These are phyloP conservation scores for Apiospora aurea DNA, from an alignment of 2,329 filamentous ascomycete genomes.

Conservation along the genomic window DNA sequence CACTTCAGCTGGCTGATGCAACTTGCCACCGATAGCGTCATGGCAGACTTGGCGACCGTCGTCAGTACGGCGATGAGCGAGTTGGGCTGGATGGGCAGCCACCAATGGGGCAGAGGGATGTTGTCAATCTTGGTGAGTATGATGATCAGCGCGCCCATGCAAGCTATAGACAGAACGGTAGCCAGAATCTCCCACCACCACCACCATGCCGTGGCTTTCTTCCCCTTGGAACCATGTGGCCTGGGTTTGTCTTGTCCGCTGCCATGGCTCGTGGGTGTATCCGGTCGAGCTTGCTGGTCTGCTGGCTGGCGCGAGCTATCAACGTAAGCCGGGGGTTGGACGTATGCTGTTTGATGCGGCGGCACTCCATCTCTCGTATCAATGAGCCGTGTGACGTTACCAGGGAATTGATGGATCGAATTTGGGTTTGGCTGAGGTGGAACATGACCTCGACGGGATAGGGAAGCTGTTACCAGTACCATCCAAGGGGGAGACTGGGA, in stretches of 20 bases:
- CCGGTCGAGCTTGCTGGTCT: no score
- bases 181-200: conserved; percentile 1
- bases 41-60: conserved; percentile 32
- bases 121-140: conserved; percentile 30
- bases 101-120: conserved; percentile 31
- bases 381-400: neutral
- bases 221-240: neutral
- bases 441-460: neutral
- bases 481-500: neutral
- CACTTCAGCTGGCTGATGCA: conserved; percentile 37
- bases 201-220: neutral
- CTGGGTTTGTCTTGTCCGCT: neutral
- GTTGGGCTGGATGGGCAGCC: conserved; percentile 39
- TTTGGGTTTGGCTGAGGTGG: neutral
- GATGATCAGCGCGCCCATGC: conserved; percentile 29
- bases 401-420: neutral
- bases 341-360: neutral
- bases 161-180: conserved; percentile 26
- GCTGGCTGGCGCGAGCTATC: neutral
- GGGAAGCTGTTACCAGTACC: neutral
- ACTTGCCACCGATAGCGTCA: conserved; percentile 33
- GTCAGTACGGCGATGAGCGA: conserved; percentile 34
- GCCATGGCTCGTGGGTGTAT: neutral
- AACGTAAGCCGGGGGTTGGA: neutral
- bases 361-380: no score